Conservation (phyloP, 345 rosid species). For the Moricandia arvensis region DNA sequence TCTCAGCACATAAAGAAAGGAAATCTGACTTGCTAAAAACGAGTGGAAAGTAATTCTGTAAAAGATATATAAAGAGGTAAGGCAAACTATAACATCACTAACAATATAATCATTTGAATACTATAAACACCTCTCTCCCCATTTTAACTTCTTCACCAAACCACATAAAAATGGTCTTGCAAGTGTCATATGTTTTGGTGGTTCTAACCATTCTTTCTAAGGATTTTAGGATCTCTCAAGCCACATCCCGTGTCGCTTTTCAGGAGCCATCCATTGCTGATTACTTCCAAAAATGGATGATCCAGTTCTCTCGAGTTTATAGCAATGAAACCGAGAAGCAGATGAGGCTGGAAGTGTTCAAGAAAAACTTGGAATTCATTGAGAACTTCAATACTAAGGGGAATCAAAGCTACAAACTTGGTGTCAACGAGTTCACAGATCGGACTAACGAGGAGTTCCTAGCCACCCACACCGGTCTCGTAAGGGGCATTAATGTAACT, state of each 20-base stretch:
- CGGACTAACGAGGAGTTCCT: not conserved
- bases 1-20: not conserved
- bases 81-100: not conserved
- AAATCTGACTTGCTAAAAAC: not conserved
- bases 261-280: conserved; percentile 14
- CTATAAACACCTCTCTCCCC: not conserved
- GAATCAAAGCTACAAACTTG: conserved; percentile 35
- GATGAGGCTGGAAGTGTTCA: conserved; percentile 36
- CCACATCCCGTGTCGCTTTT: conserved; percentile 9
- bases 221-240: conserved; percentile 9
- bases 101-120: not conserved
- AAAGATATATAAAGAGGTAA: not conserved
- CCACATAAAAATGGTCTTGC: conserved; percentile 11
- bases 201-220: conserved; percentile 8
- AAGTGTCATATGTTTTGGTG: not conserved
- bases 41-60: not conserved
- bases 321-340: conserved; percentile 26
- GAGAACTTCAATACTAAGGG: conserved; percentile 38
- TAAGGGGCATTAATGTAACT: not conserved
- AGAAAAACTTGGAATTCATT: conserved; percentile 36
- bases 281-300: conserved; percentile 35
- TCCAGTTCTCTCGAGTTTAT: conserved; percentile 25
- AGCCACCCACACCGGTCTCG: not conserved
- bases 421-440: not conserved
- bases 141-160: not conserved